phyloP scores from a whole-genome alignment of 1,284 basidiomycete species.

The Microbotryum scabiosae region DNA sequence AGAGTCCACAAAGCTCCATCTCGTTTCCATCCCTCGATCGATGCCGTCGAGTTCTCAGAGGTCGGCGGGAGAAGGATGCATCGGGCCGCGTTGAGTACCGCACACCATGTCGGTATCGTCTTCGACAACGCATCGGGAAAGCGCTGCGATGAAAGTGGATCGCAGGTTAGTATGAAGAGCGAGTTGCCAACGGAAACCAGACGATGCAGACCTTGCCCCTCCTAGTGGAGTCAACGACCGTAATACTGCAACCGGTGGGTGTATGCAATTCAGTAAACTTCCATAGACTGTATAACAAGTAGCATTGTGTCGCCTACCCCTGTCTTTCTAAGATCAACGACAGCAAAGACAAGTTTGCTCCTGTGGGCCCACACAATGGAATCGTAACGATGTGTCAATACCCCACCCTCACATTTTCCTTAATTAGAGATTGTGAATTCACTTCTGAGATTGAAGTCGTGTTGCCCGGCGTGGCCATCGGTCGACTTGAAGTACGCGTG shows the following conservation, averaged over 20 bases:
- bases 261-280: no score
- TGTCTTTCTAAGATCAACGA: slow-evolving; percentile 49
- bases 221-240: slow-evolving; percentile 87
- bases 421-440: neutral
- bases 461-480: slow-evolving; percentile 81
- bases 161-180: neutral
- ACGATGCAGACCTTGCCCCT: slow-evolving; percentile 57
- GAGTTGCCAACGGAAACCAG: neutral
- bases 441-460: slow-evolving; percentile 71
- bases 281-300: neutral
- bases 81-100: slow-evolving; percentile 71
- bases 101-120: slow-evolving; percentile 92
- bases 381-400: no score
- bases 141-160: slow-evolving; percentile 42
- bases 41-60: slow-evolving; percentile 36
- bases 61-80: slow-evolving; percentile 36
- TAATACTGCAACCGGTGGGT: slow-evolving; percentile 48
- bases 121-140: slow-evolving; percentile 92
- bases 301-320: slow-evolving; percentile 49
- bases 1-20: slow-evolving; percentile 57
- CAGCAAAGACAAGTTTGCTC: slow-evolving; percentile 77
- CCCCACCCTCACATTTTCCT: neutral
- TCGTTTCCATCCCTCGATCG: slow-evolving; percentile 28
- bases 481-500: slow-evolving; percentile 92
- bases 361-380: slow-evolving; percentile 27